Conservation (phyloP, 805 yeast genomes). For the Yarrowia sp. region DNA sequence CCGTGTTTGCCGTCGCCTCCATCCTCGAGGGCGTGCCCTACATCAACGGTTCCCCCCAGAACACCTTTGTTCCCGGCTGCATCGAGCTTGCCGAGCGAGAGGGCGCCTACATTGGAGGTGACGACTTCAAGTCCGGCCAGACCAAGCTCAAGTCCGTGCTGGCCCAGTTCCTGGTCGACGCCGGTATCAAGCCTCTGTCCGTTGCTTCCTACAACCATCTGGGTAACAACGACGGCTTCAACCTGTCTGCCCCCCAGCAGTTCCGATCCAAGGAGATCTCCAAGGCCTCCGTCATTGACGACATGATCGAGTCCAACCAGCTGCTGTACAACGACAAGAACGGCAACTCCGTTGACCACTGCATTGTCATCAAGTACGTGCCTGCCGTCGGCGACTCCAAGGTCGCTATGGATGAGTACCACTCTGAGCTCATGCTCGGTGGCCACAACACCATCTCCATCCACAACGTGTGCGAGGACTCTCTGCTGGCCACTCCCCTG, state of each 20-base stretch:
- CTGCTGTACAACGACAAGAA: constrained; percentile 80
- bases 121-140: constrained; percentile 96
- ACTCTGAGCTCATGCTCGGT: constrained; percentile 95
- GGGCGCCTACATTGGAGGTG: constrained; percentile 88
- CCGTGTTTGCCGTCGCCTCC: constrained; percentile 92
- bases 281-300: constrained; percentile 91
- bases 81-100: constrained; percentile 84
- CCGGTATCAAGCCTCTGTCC: constrained; percentile 93
- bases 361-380: constrained; percentile 92
- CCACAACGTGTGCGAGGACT: constrained; percentile 96
- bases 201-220: constrained; percentile 95
- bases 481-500: constrained; percentile 91
- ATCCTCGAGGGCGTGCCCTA: constrained; percentile 88
- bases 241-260: constrained; percentile 88
- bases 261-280: constrained; percentile 95
- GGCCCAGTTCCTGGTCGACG: constrained; percentile 95
- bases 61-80: constrained; percentile 95
- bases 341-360: constrained; percentile 85
- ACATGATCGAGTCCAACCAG: constrained; percentile 86
- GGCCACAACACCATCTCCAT: constrained; percentile 95
- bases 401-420: constrained; percentile 98
- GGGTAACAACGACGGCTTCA: constrained; percentile 96
- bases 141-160: constrained; percentile 94
- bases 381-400: constrained; percentile 96
- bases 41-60: constrained; percentile 96